These are phyloP conservation scores for Zasmidium angulare DNA, from an alignment of 2,329 filamentous ascomycete genomes.

Conservation along the genomic window DNA sequence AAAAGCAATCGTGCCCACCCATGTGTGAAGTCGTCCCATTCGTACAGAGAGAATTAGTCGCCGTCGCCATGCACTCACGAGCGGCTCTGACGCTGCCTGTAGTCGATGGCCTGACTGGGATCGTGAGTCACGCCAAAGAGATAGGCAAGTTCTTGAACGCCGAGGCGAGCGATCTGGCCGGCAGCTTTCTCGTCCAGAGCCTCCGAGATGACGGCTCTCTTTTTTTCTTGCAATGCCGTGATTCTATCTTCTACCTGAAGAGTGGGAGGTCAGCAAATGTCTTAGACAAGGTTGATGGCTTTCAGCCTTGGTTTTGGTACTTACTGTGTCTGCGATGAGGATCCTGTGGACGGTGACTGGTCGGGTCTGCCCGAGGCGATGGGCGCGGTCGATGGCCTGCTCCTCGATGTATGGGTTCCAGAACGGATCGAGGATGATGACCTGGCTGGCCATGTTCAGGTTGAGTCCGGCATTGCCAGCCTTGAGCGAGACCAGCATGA, in stretches of 20 bases:
- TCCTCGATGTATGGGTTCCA: slow-evolving; percentile 94
- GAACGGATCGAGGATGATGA: slow-evolving; percentile 89
- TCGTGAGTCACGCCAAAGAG: slow-evolving; percentile 56
- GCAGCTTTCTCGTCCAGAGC: slow-evolving; percentile 76
- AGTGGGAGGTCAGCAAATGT: too few relatives aligned
- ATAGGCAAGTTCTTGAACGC: slow-evolving; percentile 65
- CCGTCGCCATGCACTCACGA: too few relatives aligned
- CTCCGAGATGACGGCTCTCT: slow-evolving; percentile 72
- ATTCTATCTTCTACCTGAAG: slow-evolving; percentile 90
- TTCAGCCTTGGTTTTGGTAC: too few relatives aligned
- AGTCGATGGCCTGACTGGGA: slow-evolving; percentile 25
- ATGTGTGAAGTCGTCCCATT: background rate
- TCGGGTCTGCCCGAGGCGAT: slow-evolving; percentile 78
- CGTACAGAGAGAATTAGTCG: too few relatives aligned
- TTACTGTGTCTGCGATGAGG: slow-evolving; percentile 71
- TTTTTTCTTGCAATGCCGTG: slow-evolving; percentile 72
- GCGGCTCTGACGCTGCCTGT: slow-evolving; percentile 2
- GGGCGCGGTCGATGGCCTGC: slow-evolving; percentile 85
- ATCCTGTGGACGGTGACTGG: slow-evolving; percentile 79
- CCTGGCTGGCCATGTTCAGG: slow-evolving; percentile 75
- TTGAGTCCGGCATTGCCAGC: slow-evolving; percentile 86
- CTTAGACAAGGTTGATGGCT: too few relatives aligned
- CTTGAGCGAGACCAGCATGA: slow-evolving; percentile 77
- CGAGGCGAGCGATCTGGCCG: slow-evolving; percentile 66
- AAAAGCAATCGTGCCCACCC: background rate